A percentile compares a stretch with the other conserved stretches of the same genome.
phyloP scores from a whole-genome alignment of 352 stramenopile species.

The Globisporangium lucens region DNA sequence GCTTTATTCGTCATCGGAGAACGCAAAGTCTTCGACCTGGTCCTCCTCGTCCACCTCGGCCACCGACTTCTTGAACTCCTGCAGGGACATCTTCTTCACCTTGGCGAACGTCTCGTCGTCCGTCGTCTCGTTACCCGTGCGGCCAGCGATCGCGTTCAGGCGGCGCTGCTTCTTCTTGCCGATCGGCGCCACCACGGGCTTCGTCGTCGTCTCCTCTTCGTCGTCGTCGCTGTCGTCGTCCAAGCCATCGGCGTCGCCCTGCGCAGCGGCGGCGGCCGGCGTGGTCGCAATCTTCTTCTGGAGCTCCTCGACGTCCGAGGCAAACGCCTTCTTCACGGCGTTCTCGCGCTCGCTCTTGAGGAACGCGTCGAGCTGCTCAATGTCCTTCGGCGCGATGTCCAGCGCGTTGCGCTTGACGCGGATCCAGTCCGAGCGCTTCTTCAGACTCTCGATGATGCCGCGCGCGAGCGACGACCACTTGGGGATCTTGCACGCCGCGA shows the following conservation, averaged over 20 bases:
- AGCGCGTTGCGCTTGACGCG: conserved; percentile 90
- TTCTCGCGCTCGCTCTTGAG: conserved; percentile 75
- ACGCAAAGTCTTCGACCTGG: conserved; percentile 75
- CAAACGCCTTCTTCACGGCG: conserved; percentile 85
- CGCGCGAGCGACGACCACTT: conserved; percentile 77
- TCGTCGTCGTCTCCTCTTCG: conserved; percentile 34
- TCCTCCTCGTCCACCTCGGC: conserved; percentile 67
- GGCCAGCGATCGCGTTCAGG: conserved; percentile 22
- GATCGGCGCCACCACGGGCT: conserved; percentile 15
- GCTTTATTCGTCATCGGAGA: conserved; percentile 67
- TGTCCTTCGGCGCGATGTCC: conserved; percentile 83
- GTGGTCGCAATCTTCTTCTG: conserved; percentile 71
- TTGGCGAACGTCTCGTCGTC: conserved; percentile 67
- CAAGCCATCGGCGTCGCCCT: conserved; percentile 27
- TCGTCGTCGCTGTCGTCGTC: conserved; percentile 40
- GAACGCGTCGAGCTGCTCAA: conserved; percentile 85
- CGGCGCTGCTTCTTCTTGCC: conserved; percentile 44
- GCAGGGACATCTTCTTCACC: conserved; percentile 81
- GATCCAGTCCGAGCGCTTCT: conserved; percentile 79
- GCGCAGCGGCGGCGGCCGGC: conserved; percentile 16
- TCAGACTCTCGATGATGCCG: conserved; percentile 61
- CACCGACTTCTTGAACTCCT: conserved; percentile 78
- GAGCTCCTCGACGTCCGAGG: conserved; percentile 54
- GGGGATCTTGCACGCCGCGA: conserved; percentile 67
- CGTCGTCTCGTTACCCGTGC: conserved; percentile 34